Base-by-base conservation (phyloP, 257 asterid species). In the Solanum medicagineum region DNA sequence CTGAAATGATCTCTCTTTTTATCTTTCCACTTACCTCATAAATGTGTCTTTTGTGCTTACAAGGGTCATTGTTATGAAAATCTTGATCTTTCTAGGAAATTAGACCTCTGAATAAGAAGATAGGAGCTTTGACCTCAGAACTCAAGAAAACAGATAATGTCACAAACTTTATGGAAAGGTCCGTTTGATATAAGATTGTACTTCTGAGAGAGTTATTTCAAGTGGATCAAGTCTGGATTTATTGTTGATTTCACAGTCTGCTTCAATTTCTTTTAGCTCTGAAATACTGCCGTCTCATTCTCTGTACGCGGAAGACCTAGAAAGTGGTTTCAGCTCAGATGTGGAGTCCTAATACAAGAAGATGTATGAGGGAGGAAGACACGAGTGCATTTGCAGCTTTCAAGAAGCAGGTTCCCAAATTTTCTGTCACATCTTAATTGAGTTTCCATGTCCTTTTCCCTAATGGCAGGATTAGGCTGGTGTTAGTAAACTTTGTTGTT, bases 301-400 rank as follows among this genome's bases (percentile, higher is more conserved):
- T 84, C 98, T 95, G 98, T 89, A 91, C 86, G 95, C 93, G 57
- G 98, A 96, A 86, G 98, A 96, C 90, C 56, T 96, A 89, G 99
- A 95, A 89, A 91, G 97, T 83, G 98, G 98, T 45, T 94, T 95
- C 87, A 89, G 95, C 90, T 96, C 97, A 73, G 99, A 96, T 88
- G 98, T 93, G 85, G 99, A 95, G 87, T 94, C 97, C 83, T 95
- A 96, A 93, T 96, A 96, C 86, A 95, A 95, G 90, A 96, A 96
- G 91, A 95, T 96, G 88, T 96, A 96, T 8, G 99, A 96, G 88
- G 99, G 36, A 32, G 36, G 36, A 95, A 20, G 97, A 95, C 85
- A 96, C 95, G 68, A 96, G 95, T 91, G 36, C 98, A 74, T 96
- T 96, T 92, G 97, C 98, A 66, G 99, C 97, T 84, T 96, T 96